Evolutionary conservation across 345 rosid genomes (phyloP).

Genomic region (Iberis pinnata): DNA sequence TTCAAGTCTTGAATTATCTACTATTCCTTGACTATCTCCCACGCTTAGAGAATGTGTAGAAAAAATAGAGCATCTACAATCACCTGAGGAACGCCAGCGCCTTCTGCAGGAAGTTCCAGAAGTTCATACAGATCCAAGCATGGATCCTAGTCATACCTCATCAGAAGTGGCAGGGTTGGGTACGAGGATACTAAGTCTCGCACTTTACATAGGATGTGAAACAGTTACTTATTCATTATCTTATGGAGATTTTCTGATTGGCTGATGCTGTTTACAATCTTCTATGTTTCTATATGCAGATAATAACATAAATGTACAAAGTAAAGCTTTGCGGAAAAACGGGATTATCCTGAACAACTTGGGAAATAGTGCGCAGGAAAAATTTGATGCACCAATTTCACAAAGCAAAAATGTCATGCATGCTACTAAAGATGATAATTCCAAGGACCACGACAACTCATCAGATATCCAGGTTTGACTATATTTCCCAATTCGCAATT

Average conservation of each 20-base stretch:
- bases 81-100: conserved; percentile 57
- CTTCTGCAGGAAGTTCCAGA: conserved; percentile 52
- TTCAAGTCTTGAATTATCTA: background rate
- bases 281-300: conserved; percentile 34
- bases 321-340: conserved; percentile 30
- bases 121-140: conserved; percentile 50
- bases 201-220: conserved; percentile 18
- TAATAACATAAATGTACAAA: conserved; percentile 23
- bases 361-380: conserved; percentile 35
- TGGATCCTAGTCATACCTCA: conserved; percentile 45
- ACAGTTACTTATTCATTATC: conserved; percentile 18
- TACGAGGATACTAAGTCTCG: conserved; percentile 50
- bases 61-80: conserved; percentile 62
- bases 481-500: conserved; percentile 12
- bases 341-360: conserved; percentile 31
- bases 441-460: conserved; percentile 28
- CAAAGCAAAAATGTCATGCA: conserved; percentile 23
- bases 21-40: conserved; percentile 54
- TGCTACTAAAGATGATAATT: conserved; percentile 34
- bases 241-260: conserved; percentile 12
- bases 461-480: conserved; percentile 31
- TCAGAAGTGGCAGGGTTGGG: conserved; percentile 42
- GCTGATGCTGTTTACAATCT: conserved; percentile 22
- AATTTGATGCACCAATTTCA: conserved; percentile 28
- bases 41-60: conserved; percentile 74